Evolutionary conservation across 1,284 basidiomycete genomes (phyloP).

Genomic region (Pseudozyma sp.): DNA sequence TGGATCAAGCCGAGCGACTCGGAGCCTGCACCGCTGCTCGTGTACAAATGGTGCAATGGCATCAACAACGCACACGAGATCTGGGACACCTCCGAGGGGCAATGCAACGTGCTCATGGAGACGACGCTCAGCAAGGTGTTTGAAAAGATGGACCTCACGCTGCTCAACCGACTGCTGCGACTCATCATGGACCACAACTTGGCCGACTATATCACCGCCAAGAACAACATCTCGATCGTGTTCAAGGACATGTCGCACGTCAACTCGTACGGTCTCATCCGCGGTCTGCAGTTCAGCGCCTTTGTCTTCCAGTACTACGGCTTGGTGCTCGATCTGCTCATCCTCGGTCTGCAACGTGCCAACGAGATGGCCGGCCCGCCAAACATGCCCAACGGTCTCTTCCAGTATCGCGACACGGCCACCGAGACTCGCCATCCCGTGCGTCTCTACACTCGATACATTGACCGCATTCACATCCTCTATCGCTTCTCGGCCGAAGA

Average conservation of each 20-base stretch:
- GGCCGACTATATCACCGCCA: slow-evolving; percentile 68
- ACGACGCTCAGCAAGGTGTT: slow-evolving; percentile 67
- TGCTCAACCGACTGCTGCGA: slow-evolving; percentile 67
- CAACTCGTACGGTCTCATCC: slow-evolving; percentile 67
- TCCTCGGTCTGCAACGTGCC: slow-evolving; percentile 66
- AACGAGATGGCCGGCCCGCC: slow-evolving; percentile 68
- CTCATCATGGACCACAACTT: slow-evolving; percentile 69
- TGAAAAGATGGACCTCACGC: slow-evolving; percentile 68
- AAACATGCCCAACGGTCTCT: slow-evolving; percentile 67
- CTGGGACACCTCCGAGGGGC: slow-evolving; percentile 67
- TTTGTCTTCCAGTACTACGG: slow-evolving; percentile 69
- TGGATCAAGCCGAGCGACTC: slow-evolving; percentile 69
- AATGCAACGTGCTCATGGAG: slow-evolving; percentile 68
- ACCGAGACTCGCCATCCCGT: slow-evolving; percentile 67
- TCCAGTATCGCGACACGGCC: slow-evolving; percentile 64
- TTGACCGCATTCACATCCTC: slow-evolving; percentile 74
- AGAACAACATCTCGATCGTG: slow-evolving; percentile 69
- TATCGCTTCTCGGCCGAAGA: slow-evolving; percentile 99
- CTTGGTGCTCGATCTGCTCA: slow-evolving; percentile 66
- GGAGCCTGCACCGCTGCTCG: slow-evolving; percentile 67
- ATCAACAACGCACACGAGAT: slow-evolving; percentile 67
- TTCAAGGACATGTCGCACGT: slow-evolving; percentile 69
- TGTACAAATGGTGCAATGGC: slow-evolving; percentile 69
- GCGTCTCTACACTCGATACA: slow-evolving; percentile 66
- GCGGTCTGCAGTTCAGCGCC: slow-evolving; percentile 67